These are phyloP conservation scores for Neurospora sp. DNA, from an alignment of 495 filamentous ascomycete species.

Conservation along the genomic window DNA sequence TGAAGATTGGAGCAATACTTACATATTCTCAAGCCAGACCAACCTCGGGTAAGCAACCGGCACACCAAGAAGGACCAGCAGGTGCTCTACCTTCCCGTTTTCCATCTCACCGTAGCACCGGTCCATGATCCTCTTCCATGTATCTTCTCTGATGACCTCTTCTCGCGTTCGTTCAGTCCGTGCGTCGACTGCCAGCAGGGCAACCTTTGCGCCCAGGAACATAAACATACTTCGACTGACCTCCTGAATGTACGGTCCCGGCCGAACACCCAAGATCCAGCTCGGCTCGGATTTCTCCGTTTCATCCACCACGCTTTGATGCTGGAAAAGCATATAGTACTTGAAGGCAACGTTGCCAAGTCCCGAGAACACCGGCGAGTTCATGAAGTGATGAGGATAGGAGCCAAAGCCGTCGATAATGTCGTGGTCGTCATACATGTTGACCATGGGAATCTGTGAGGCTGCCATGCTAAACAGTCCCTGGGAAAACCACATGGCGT, in stretches of 20 bases:
- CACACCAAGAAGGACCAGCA: slow-evolving; percentile 76
- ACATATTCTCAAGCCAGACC: slow-evolving; percentile 64
- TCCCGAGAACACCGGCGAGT: slow-evolving; percentile 79
- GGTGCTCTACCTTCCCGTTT: slow-evolving; percentile 75
- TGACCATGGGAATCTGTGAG: slow-evolving; percentile 95
- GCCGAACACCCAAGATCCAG: slow-evolving; percentile 71
- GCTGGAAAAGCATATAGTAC: slow-evolving; percentile 97
- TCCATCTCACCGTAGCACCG: slow-evolving; percentile 71
- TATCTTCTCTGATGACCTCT: slow-evolving; percentile 68
- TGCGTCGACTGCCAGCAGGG: slow-evolving; percentile 82
- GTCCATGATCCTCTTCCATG: slow-evolving; percentile 76
- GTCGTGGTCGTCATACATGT: slow-evolving; percentile 96
- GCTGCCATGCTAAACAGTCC: slow-evolving; percentile 87
- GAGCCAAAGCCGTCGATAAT: slow-evolving; percentile 96
- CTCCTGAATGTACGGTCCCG: slow-evolving; percentile 86
- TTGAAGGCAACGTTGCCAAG: slow-evolving; percentile 89
- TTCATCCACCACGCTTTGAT: slow-evolving; percentile 77
- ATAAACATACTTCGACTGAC: slow-evolving; percentile 79
- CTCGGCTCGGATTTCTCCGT: slow-evolving; percentile 75
- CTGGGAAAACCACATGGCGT: slow-evolving; percentile 88
- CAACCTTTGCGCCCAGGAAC: slow-evolving; percentile 63
- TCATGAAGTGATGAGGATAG: slow-evolving; percentile 87
- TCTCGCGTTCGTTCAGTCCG: slow-evolving; percentile 80
- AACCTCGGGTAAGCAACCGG: slow-evolving; percentile 92
- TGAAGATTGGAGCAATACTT: slow-evolving; percentile 14